These are phyloP conservation scores for Scedosporium apiospermum DNA, from an alignment of 2,329 filamentous ascomycete genomes.

Conservation along the genomic window DNA sequence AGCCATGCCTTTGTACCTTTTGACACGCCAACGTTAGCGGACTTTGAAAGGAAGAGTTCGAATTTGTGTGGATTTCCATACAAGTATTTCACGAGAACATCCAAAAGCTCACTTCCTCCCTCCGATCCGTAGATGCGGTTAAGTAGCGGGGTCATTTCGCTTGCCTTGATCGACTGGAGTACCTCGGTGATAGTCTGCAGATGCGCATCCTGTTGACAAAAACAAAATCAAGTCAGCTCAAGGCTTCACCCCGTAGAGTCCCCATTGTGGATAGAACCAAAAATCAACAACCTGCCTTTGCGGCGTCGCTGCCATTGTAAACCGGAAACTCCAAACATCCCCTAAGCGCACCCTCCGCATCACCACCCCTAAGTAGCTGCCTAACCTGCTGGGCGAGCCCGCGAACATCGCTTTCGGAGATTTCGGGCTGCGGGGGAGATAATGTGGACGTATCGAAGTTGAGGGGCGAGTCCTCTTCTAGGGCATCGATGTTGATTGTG, in stretches of 20 bases:
- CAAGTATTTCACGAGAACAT: conserved; percentile 97
- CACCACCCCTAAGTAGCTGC: conserved; percentile 77
- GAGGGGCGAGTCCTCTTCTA: conserved; percentile 78
- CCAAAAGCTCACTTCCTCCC: conserved; percentile 74
- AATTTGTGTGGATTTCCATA: conserved; percentile 34
- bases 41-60: neutral
- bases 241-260: neutral
- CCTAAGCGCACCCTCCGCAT: conserved; percentile 77
- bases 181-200: conserved; percentile 85
- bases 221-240: neutral
- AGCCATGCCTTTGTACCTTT: conserved; percentile 85
- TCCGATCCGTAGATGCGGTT: conserved; percentile 69
- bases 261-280: neutral
- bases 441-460: conserved; percentile 89
- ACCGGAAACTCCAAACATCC: conserved; percentile 80
- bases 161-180: conserved; percentile 89
- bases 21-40: neutral
- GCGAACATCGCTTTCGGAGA: conserved; percentile 69
- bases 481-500: conserved; percentile 88
- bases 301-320: conserved; percentile 50
- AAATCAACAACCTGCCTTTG: conserved; percentile 38
- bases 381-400: conserved; percentile 71
- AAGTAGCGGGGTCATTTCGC: conserved; percentile 87
- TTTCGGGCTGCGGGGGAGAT: conserved; percentile 64
- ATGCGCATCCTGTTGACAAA: conserved; percentile 62